phyloP scores from a whole-genome alignment of 2,329 filamentous ascomycete genomes.

The Fusarium sp. region DNA sequence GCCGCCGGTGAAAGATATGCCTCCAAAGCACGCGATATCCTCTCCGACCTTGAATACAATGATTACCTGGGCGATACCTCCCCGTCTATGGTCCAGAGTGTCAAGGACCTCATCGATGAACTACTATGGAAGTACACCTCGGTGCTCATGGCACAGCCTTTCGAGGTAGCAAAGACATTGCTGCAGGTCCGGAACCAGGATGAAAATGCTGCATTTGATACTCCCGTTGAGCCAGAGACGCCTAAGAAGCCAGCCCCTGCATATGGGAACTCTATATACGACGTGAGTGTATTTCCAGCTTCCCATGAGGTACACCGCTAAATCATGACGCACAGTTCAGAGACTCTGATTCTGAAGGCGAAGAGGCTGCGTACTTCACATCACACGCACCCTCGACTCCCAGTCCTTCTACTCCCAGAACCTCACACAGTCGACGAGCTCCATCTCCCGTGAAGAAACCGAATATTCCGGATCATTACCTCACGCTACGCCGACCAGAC shows the following conservation, averaged over 20 bases:
- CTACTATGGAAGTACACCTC: slow-evolving; percentile 92
- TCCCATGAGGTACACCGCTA: slow-evolving; percentile 32
- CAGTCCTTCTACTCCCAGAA: slow-evolving; percentile 53
- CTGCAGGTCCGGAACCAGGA: slow-evolving; percentile 78
- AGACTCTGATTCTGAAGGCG: slow-evolving; percentile 76
- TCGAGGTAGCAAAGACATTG: slow-evolving; percentile 95
- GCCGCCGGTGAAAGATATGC: slow-evolving; percentile 48
- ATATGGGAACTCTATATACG: slow-evolving; percentile 50
- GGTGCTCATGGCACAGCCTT: slow-evolving; percentile 90
- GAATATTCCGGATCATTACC: slow-evolving; percentile 62
- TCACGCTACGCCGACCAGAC: slow-evolving; percentile 78
- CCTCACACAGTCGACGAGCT: slow-evolving; percentile 47
- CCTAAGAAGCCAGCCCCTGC: slow-evolving; percentile 46
- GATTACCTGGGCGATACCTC: slow-evolving; percentile 84
- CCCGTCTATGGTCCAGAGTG: slow-evolving; percentile 78
- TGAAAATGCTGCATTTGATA: slow-evolving; percentile 51
- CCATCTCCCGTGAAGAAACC: slow-evolving; percentile 52
- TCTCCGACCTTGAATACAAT: slow-evolving; percentile 91
- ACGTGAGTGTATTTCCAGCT: slow-evolving; percentile 44
- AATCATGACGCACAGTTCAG: slow-evolving; percentile 46
- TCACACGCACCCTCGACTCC: slow-evolving; percentile 69
- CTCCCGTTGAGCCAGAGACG: slow-evolving; percentile 39
- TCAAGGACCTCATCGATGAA: slow-evolving; percentile 83
- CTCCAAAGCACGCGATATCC: slow-evolving; percentile 80
- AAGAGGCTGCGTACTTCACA: slow-evolving; percentile 88